Evolutionary conservation across 2,329 filamentous ascomycete species (phyloP).

Genomic region (Alternaria conjuncta): DNA sequence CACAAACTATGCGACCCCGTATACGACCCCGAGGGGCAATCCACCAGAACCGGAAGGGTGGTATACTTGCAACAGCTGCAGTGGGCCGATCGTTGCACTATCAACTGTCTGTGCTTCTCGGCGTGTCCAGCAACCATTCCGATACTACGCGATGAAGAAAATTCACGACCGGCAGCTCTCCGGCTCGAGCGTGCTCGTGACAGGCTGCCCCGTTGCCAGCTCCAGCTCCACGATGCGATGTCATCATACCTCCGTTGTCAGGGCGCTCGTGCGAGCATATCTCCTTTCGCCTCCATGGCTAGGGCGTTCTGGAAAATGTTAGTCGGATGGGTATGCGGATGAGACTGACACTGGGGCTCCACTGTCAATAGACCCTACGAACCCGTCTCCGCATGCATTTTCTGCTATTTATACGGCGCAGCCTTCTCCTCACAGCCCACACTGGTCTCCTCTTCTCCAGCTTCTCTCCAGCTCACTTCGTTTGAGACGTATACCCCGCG

Average conservation of each 20-base stretch:
- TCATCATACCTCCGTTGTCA: conserved; percentile 31
- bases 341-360: conserved; percentile 29
- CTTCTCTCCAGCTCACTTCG: conserved; percentile 21
- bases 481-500: conserved; percentile 9
- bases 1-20: neutral
- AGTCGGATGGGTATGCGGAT: conserved; percentile 18
- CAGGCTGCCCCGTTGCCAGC: conserved; percentile 10
- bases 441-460: conserved; percentile 24
- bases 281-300: conserved; percentile 17
- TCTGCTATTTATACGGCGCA: conserved; percentile 25
- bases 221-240: conserved; percentile 19
- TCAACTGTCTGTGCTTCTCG: conserved; percentile 16
- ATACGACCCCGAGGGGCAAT: neutral
- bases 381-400: conserved; percentile 22
- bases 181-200: conserved; percentile 15
- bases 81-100: conserved; percentile 19
- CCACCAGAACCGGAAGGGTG: neutral
- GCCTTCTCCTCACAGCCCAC: conserved; percentile 26
- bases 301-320: conserved; percentile 20
- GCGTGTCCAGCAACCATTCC: conserved; percentile 14
- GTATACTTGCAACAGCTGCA: conserved; percentile 9
- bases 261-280: conserved; percentile 24
- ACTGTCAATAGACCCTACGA: conserved; percentile 22
- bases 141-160: conserved; percentile 21
- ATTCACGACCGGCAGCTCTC: conserved; percentile 14